Conservation (phyloP, 2,329 filamentous ascomycete genomes). For the Fusarium caatingaense region DNA sequence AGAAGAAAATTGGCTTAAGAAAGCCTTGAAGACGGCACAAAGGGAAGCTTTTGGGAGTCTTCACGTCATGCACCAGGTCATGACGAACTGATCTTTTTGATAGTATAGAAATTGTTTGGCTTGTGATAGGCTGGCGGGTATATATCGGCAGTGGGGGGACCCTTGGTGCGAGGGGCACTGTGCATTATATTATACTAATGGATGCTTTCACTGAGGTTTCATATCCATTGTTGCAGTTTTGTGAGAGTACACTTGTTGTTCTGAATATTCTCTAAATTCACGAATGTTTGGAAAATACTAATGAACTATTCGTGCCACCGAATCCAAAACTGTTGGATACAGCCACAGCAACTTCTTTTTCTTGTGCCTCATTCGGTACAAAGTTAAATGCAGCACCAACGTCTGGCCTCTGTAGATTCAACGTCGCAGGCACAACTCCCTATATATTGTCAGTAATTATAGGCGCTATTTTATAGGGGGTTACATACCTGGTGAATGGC, state of each 20-base stretch:
- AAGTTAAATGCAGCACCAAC: constrained; percentile 85
- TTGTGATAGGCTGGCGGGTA: constrained; percentile 45
- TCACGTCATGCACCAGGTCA: constrained; percentile 48
- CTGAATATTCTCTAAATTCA: background rate
- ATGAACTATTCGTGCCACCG: constrained; percentile 91
- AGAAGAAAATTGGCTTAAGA: background rate
- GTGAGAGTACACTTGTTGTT: constrained; percentile 12
- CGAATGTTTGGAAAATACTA: constrained; percentile 73
- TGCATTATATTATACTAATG: background rate
- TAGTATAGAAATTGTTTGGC: constrained; percentile 27
- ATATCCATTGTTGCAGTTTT: background rate
- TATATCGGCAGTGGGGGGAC: constrained; percentile 24
- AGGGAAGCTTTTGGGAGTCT: constrained; percentile 26
- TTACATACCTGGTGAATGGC: constrained; percentile 78
- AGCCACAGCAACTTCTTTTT: constrained; percentile 76
- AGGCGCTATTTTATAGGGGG: background rate
- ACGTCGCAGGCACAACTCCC: constrained; percentile 84
- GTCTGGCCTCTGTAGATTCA: constrained; percentile 79
- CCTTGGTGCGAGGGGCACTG: constrained; percentile 15
- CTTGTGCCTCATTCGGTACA: constrained; percentile 77
- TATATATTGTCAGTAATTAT: constrained; percentile 53
- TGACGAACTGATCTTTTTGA: constrained; percentile 45
- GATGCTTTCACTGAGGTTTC: background rate
- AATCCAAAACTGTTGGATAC: constrained; percentile 98
- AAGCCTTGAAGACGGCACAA: constrained; percentile 14